A percentile compares a stretch with the other conserved stretches of the same genome.
These are phyloP conservation scores for Porcisia hertigi DNA, from an alignment of 208 protist species.

Conservation along the genomic window DNA sequence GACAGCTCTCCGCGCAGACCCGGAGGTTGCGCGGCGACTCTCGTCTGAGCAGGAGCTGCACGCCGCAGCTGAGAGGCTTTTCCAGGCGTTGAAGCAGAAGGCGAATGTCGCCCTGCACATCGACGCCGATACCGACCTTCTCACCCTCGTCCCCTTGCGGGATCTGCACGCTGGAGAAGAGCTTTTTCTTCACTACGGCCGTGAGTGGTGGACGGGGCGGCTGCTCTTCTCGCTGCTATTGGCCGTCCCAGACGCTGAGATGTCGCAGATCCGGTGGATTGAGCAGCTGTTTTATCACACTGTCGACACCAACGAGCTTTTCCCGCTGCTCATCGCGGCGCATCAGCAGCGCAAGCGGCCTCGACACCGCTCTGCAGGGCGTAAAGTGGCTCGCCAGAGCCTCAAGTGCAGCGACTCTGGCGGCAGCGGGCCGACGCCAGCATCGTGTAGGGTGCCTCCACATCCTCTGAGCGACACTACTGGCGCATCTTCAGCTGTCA, in stretches of 20 bases:
- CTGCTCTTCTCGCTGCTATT: constrained; percentile 70
- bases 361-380: not conserved
- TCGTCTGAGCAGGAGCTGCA: constrained; percentile 35
- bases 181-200: constrained; percentile 83
- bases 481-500: not conserved
- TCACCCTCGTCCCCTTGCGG: constrained; percentile 64
- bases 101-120: constrained; percentile 69
- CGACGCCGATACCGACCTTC: constrained; percentile 46
- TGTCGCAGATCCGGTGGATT: constrained; percentile 65
- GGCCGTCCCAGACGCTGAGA: constrained; percentile 42
- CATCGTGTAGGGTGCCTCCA: not conserved
- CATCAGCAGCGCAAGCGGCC: constrained; percentile 11
- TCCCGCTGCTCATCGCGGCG: constrained; percentile 52
- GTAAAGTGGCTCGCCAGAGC: not conserved
- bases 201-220: constrained; percentile 86
- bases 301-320: constrained; percentile 53
- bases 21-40: not conserved
- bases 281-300: constrained; percentile 56
- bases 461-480: not conserved
- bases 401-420: not conserved
- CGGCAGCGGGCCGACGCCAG: not conserved
- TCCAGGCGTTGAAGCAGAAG: constrained; percentile 58
- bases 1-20: constrained; percentile 19
- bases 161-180: constrained; percentile 74
- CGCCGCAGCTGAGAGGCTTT: constrained; percentile 33